Conservation (phyloP, 257 asterid species). For the Solanum okadae region DNA sequence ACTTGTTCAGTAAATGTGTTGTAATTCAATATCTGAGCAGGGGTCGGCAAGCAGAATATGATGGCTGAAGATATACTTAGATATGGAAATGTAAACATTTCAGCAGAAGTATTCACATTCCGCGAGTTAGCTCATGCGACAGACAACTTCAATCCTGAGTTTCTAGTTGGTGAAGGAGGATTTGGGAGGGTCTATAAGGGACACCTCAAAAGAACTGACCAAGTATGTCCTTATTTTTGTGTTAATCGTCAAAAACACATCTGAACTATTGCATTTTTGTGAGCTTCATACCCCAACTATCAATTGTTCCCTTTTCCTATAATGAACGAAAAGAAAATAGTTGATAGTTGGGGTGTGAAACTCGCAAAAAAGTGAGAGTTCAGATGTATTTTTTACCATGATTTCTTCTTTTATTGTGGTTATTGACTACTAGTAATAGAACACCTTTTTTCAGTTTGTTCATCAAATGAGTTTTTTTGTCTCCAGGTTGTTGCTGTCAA, state of each 20-base stretch:
- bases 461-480: not conserved
- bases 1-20: not conserved
- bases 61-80: constrained; percentile 36
- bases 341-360: not conserved
- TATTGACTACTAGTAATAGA: not conserved
- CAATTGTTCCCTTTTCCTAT: not conserved
- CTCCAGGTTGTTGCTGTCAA: constrained; percentile 33
- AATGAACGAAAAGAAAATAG: not conserved
- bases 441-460: not conserved
- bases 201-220: constrained; percentile 52
- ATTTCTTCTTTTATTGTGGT: not conserved
- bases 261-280: not conserved
- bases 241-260: not conserved
- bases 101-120: constrained; percentile 71
- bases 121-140: constrained; percentile 74
- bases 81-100: constrained; percentile 32
- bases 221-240: constrained; percentile 21
- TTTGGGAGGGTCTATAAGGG: constrained; percentile 89
- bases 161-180: constrained; percentile 77
- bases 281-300: not conserved
- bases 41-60: constrained; percentile 36
- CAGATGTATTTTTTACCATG: not conserved
- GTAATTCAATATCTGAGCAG: constrained; percentile 14
- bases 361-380: not conserved
- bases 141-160: constrained; percentile 70